Conservation (phyloP, 2,329 filamentous ascomycete species). For the Pseudopyricularia cyperi region DNA sequence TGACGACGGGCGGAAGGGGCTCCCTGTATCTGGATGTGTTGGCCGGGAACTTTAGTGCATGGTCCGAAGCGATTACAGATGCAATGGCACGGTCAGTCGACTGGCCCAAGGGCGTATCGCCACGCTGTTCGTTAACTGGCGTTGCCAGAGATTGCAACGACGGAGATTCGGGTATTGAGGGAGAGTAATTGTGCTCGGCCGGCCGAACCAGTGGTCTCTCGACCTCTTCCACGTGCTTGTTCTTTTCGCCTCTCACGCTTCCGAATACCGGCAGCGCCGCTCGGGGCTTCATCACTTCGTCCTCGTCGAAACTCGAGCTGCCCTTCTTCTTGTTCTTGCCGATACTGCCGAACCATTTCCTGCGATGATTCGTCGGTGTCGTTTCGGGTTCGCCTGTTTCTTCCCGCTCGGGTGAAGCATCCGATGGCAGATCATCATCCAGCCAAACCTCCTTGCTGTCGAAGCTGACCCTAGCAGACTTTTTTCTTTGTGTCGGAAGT, state of each 20-base stretch:
- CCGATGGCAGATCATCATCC: conserved; percentile 27
- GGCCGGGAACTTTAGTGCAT: conserved; percentile 35
- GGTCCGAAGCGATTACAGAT: conserved; percentile 39
- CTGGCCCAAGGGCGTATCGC: conserved; percentile 20
- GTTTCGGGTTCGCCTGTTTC: conserved; percentile 19
- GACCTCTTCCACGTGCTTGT: conserved; percentile 36
- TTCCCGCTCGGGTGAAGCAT: conserved; percentile 20
- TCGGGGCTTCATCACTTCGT: conserved; percentile 60
- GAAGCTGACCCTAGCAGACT: conserved; percentile 64
- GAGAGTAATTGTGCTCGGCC: conserved; percentile 19
- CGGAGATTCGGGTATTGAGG: conserved; percentile 14
- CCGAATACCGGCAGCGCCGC: conserved; percentile 64
- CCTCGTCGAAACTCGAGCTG: conserved; percentile 52
- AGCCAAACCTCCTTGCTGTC: conserved; percentile 50
- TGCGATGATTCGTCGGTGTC: conserved; percentile 25
- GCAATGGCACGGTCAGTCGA: conserved; percentile 50
- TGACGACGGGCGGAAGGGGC: conserved; percentile 58
- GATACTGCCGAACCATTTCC: conserved; percentile 39
- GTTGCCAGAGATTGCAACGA: conserved; percentile 11
- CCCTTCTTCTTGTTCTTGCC: conserved; percentile 38
- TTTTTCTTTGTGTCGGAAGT: conserved; percentile 35
- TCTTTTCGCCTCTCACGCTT: conserved; percentile 53
- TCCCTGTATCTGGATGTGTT: conserved; percentile 46
- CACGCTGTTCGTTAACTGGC: conserved; percentile 18
- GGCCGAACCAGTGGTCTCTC: conserved; percentile 48